Evolutionary conservation across 2,329 filamentous ascomycete genomes (phyloP).

Genomic region (Chaetomium olivaceum): DNA sequence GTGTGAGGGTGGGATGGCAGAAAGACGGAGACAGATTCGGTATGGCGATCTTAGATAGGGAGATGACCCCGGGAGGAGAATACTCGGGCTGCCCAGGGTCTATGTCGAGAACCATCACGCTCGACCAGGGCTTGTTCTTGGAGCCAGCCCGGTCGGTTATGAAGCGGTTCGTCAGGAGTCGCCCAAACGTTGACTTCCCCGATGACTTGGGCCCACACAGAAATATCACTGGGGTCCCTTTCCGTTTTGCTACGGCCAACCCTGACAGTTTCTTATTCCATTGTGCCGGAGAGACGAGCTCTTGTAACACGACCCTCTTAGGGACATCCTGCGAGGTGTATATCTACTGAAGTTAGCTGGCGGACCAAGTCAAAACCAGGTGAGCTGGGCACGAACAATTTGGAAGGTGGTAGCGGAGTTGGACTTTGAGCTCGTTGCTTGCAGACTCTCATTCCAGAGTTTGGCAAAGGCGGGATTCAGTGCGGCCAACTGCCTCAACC

Average conservation of each 20-base stretch:
- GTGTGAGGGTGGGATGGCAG: slow-evolving; percentile 52
- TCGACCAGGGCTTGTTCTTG: slow-evolving; percentile 34
- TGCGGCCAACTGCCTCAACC: slow-evolving; percentile 55
- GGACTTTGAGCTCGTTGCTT: slow-evolving; percentile 34
- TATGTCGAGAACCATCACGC: slow-evolving; percentile 67
- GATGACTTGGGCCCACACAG: slow-evolving; percentile 70
- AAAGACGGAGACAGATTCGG: slow-evolving; percentile 69
- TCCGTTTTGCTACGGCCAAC: slow-evolving; percentile 42
- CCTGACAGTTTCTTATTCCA: slow-evolving; percentile 62
- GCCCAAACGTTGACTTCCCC: slow-evolving; percentile 75
- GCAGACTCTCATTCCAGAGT: slow-evolving; percentile 60
- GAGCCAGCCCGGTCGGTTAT: slow-evolving; percentile 49
- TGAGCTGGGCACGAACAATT: slow-evolving; percentile 45
- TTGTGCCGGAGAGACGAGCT: slow-evolving; percentile 57
- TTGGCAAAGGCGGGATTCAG: slow-evolving; percentile 67
- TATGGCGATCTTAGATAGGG: slow-evolving; percentile 60
- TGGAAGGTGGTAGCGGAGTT: slow-evolving; percentile 45
- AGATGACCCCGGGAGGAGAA: slow-evolving; percentile 67
- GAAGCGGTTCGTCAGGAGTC: slow-evolving; percentile 65
- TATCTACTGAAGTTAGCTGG: slow-evolving; percentile 43
- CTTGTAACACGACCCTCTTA: slow-evolving; percentile 52
- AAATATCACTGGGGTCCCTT: slow-evolving; percentile 48
- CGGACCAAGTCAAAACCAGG: slow-evolving; percentile 30
- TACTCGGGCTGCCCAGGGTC: slow-evolving; percentile 80
- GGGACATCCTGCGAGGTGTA: slow-evolving; percentile 55